Evolutionary conservation across 2,329 filamentous ascomycete species (phyloP).

Genomic region (Fusarium nodosum): DNA sequence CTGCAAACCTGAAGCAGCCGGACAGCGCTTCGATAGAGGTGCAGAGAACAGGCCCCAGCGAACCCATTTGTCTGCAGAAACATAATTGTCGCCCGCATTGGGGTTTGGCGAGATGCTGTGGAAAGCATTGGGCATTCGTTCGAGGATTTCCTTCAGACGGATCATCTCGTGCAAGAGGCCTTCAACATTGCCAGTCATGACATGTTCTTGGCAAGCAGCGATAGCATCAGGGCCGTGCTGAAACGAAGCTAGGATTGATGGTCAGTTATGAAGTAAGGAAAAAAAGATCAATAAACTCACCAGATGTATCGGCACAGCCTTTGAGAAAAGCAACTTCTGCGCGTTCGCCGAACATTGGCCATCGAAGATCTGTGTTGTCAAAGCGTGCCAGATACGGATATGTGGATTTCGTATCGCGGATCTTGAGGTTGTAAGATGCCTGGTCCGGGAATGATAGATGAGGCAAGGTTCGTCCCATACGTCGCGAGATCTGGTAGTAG

Average conservation of each 20-base stretch:
- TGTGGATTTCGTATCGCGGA: slow-evolving; percentile 62
- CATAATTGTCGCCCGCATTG: slow-evolving; percentile 65
- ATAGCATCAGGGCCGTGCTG: slow-evolving; percentile 66
- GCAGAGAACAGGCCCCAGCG: slow-evolving; percentile 66
- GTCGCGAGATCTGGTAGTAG: slow-evolving; percentile 63
- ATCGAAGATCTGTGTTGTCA: slow-evolving; percentile 67
- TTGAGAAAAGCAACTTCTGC: slow-evolving; percentile 67
- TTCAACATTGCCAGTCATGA: slow-evolving; percentile 67
- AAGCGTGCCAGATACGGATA: slow-evolving; percentile 66
- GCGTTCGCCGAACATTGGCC: slow-evolving; percentile 67
- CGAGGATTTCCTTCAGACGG: slow-evolving; percentile 65
- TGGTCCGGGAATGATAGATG: slow-evolving; percentile 68
- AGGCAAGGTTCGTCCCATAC: slow-evolving; percentile 66
- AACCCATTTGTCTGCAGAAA: slow-evolving; percentile 63
- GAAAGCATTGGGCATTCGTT: slow-evolving; percentile 67
- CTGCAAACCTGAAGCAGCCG: slow-evolving; percentile 65
- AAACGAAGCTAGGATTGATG: slow-evolving; percentile 55
- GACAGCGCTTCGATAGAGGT: slow-evolving; percentile 64
- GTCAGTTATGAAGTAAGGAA: not conserved
- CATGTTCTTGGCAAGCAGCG: slow-evolving; percentile 66
- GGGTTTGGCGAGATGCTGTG: slow-evolving; percentile 68
- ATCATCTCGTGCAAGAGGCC: slow-evolving; percentile 65
- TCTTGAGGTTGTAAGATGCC: slow-evolving; percentile 66
- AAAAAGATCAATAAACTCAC: not conserved
- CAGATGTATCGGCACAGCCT: slow-evolving; percentile 61